A percentile compares a stretch with the other conserved stretches of the same genome.
These are phyloP conservation scores for Allium fistulosum DNA, from an alignment of 106 monocot genomes.

Conservation along the genomic window DNA sequence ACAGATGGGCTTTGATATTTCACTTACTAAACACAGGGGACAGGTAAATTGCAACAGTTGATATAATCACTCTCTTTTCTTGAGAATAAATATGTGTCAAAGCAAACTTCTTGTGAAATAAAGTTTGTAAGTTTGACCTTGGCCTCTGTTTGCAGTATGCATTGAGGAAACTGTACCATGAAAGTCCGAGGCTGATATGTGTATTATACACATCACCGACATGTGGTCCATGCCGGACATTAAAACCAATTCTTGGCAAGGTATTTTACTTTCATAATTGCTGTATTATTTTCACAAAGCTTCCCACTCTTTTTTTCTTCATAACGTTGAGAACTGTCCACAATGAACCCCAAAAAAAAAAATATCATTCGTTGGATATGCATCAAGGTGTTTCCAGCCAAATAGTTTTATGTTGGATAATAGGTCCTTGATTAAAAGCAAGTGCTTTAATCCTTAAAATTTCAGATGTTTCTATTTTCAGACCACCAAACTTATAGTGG, in stretches of 20 bases:
- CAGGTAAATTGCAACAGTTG: constrained; percentile 40
- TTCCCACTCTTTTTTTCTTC: not conserved
- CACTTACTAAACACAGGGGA: constrained; percentile 88
- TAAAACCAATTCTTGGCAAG: constrained; percentile 95
- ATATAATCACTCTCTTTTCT: constrained; percentile 4
- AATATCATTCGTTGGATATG: no score
- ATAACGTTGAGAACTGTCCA: no score
- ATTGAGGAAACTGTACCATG: constrained; percentile 91
- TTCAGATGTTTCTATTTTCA: no score
- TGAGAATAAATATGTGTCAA: constrained; percentile 1
- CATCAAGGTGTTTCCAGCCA: no score
- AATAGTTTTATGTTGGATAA: no score
- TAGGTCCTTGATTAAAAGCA: no score
- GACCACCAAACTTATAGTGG: no score
- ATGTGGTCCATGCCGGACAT: constrained; percentile 93
- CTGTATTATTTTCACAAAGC: no score
- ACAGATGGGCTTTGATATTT: constrained; percentile 77
- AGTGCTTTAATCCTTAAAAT: no score
- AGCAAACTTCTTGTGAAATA: not conserved
- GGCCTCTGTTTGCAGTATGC: constrained; percentile 66
- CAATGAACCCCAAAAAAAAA: no score
- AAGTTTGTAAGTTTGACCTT: not conserved
- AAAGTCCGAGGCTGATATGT: constrained; percentile 91
- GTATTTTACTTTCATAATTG: constrained; percentile 19
- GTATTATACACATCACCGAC: constrained; percentile 92